Base-by-base conservation (phyloP, 148 eudicot genomes). In the Pharnaceum exiguum region DNA sequence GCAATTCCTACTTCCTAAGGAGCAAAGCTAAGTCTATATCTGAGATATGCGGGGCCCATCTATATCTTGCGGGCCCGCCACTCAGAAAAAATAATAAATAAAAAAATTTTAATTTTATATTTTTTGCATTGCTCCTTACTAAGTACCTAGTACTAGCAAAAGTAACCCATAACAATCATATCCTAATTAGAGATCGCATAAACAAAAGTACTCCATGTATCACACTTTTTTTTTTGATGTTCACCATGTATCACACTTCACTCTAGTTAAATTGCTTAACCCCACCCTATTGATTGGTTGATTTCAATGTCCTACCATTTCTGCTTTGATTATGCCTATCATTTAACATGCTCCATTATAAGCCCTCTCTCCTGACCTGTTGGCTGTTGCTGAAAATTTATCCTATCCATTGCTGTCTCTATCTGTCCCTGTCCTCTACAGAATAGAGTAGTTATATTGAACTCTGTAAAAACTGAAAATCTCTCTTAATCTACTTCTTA, bases 301-400 rank as follows among this genome's bases (percentile, higher is more conserved):
- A 67, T 51, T 59, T 59, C 26, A 68, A 67, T 51, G 52, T 46
- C 72, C 52, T 43, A 53, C 66, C 60, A 44, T 68, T 60, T 28
- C 3, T 53, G 66, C 61, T 27, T 60, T 60, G 55, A 60, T 68
- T 60, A 21, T 60, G 60, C 57, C 45, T 39, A 49, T 57, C 10
- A 47, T 56, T n/a, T n/a, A n/a, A n/a, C 47, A 56, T 27, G 29
- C 39, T 56, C 47, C 17, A 3, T 38, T 11, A 9, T 4, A 8
- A n/a, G 4, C 5, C 18, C 46, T 5, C 11, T 12, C 18, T 12
- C 21, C 46, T 17, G 2, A n/a, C 0, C 22, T 52, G 6, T 10
- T 52, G 31, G 57, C 57, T 19, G 40, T 32, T n/a, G n/a, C n/a
- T n/a, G n/a, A 19, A 32, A 32, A 7, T 18, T 52, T n/a, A n/a